Evolutionary conservation across 1,284 basidiomycete genomes (phyloP).

Genomic region (Hypsizygus ulmarius): DNA sequence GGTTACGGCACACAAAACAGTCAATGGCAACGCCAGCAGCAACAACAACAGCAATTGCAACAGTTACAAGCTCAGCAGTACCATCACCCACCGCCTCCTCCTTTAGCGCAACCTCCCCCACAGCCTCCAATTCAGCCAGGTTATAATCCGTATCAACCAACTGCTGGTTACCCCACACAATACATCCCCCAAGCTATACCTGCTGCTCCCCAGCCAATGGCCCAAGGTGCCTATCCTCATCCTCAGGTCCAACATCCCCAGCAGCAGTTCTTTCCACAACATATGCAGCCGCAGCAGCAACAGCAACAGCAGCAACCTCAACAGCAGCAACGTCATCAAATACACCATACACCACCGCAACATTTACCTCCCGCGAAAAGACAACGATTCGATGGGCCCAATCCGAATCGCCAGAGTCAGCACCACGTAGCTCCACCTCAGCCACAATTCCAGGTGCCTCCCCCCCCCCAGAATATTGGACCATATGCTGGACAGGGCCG

Average conservation of each 20-base stretch:
- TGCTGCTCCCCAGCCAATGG: constrained; percentile 44
- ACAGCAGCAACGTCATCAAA: constrained; percentile 42
- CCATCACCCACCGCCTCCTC: constrained; percentile 51
- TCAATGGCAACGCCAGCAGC: constrained; percentile 66
- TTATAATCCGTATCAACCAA: constrained; percentile 77
- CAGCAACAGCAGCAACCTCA: constrained; percentile 44
- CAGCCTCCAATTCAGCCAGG: constrained; percentile 55
- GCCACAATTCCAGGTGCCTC: constrained; percentile 47
- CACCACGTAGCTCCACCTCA: constrained; percentile 44
- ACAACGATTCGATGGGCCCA: constrained; percentile 79
- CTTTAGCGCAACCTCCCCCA: constrained; percentile 45
- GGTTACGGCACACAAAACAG: constrained; percentile 57
- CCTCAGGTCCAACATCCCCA: constrained; percentile 46
- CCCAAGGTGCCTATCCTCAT: constrained; percentile 38
- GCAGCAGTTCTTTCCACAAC: constrained; percentile 41
- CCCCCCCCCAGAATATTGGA: constrained; percentile 35
- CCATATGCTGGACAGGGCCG: constrained; percentile 37
- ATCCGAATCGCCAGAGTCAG: constrained; percentile 43
- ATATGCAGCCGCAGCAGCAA: constrained; percentile 40
- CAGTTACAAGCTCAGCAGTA: constrained; percentile 43
- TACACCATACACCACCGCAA: constrained; percentile 64
- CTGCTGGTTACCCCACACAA: constrained; percentile 63
- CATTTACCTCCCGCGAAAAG: constrained; percentile 79
- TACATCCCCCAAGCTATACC: constrained; percentile 57
- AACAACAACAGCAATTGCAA: constrained; percentile 57